These are phyloP conservation scores for Xylariaceae sp. DNA, from an alignment of 2,329 filamentous ascomycete genomes.

Conservation along the genomic window DNA sequence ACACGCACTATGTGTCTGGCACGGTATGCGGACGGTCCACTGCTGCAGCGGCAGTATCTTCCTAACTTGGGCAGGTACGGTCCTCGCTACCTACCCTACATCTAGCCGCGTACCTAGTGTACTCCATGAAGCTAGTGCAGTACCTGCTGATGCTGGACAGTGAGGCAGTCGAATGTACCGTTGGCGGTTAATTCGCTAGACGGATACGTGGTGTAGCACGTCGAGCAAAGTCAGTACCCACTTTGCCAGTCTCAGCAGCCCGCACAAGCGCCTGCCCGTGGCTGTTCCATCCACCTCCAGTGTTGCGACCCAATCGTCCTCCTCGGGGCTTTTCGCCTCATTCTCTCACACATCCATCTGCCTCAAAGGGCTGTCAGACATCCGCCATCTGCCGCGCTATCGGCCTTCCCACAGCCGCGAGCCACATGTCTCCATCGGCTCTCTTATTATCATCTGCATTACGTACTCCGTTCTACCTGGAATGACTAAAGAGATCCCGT, in stretches of 20 bases:
- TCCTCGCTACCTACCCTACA: too few species aligned
- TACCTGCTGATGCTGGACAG: too few species aligned
- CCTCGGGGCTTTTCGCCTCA: conserved; percentile 18
- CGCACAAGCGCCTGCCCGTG: conserved; percentile 1
- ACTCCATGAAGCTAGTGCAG: too few species aligned
- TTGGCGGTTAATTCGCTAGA: too few species aligned
- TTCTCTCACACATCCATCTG: conserved; percentile 14
- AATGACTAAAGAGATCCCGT: conserved; percentile 1
- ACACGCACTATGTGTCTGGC: too few species aligned
- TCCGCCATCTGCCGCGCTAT: conserved; percentile 14
- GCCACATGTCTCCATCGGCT: conserved; percentile 14
- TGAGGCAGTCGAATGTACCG: too few species aligned
- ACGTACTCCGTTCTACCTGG: not conserved
- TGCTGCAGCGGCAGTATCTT: too few species aligned
- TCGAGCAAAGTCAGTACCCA: too few species aligned
- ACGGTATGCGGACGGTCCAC: too few species aligned
- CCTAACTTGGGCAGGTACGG: too few species aligned
- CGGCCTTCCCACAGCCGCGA: conserved; percentile 16
- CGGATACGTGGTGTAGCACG: too few species aligned
- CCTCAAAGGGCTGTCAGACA: conserved; percentile 1
- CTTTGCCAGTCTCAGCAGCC: not conserved
- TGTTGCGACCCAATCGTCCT: conserved; percentile 17
- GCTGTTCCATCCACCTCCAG: conserved; percentile 1
- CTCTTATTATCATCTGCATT: not conserved
- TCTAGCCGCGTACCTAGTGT: too few species aligned